phyloP scores from a whole-genome alignment of 352 stramenopile genomes.

The Pythium dissimile region DNA sequence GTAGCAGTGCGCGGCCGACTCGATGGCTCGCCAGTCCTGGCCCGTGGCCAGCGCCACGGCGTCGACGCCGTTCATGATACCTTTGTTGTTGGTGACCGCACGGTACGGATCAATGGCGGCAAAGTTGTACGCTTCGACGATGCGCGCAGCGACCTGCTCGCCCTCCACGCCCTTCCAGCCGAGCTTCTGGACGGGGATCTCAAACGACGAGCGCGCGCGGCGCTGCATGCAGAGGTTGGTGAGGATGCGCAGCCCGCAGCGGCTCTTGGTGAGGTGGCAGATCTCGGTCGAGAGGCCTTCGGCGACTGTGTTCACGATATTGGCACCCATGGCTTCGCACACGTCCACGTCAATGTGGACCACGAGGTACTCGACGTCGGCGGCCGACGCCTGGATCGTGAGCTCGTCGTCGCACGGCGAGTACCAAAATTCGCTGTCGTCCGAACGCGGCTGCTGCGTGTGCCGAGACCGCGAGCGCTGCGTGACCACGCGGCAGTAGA shows the following conservation, averaged over 20 bases:
- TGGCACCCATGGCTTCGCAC: constrained; percentile 87
- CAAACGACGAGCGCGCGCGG: constrained; percentile 57
- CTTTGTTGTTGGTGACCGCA: constrained; percentile 89
- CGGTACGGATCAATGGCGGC: constrained; percentile 78
- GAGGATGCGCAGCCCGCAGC: constrained; percentile 78
- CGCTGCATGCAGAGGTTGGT: constrained; percentile 89
- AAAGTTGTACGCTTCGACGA: constrained; percentile 86
- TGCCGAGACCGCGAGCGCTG: constrained; percentile 27
- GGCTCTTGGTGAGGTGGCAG: constrained; percentile 53
- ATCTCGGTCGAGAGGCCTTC: constrained; percentile 79
- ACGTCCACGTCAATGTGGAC: constrained; percentile 88
- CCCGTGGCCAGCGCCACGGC: constrained; percentile 76
- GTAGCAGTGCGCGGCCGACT: constrained; percentile 80
- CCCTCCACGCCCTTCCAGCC: constrained; percentile 81
- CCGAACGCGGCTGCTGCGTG: constrained; percentile 2
- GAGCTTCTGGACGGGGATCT: constrained; percentile 71
- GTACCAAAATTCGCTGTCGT: constrained; percentile 48
- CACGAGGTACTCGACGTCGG: constrained; percentile 47
- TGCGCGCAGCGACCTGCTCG: constrained; percentile 64
- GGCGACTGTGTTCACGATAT: constrained; percentile 87
- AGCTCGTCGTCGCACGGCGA: constrained; percentile 51
- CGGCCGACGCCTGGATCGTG: constrained; percentile 33
- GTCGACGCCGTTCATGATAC: constrained; percentile 88
- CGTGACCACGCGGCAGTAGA: constrained; percentile 80
- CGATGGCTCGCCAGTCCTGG: constrained; percentile 85